Percentiles rank a stretch among this genome's conserved stretches.
These are phyloP conservation scores for Pleomassaria siparia DNA, from an alignment of 2,329 filamentous ascomycete genomes.

Conservation along the genomic window DNA sequence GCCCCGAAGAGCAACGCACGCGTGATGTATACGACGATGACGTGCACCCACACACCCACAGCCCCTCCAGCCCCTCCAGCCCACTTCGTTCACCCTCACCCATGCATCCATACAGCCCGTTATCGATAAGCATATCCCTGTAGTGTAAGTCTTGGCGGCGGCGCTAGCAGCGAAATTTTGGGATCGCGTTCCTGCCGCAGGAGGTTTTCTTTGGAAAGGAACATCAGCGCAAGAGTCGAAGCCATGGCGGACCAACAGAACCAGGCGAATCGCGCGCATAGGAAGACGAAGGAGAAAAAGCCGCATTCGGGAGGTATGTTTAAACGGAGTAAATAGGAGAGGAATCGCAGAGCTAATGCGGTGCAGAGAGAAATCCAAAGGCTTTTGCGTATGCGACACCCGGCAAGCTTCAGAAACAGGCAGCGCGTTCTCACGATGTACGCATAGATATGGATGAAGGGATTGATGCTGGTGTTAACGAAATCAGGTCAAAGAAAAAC, in stretches of 20 bases:
- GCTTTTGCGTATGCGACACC: constrained; percentile 84
- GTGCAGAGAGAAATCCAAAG: constrained; percentile 76
- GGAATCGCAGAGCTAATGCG: constrained; percentile 10
- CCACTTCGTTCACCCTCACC: constrained; percentile 3
- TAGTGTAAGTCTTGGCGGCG: constrained; percentile 23
- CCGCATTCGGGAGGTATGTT: constrained; percentile 62
- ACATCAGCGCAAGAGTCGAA: too few relatives aligned
- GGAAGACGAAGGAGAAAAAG: constrained; percentile 88
- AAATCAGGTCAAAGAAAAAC: constrained; percentile 83
- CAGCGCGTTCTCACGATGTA: constrained; percentile 72
- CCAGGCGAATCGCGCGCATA: constrained; percentile 82
- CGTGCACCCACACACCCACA: too few relatives aligned
- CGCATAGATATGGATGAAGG: neutral
- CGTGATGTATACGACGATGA: constrained; percentile 8
- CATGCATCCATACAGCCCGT: constrained; percentile 7
- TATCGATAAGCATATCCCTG: constrained; percentile 41
- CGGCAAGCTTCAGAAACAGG: constrained; percentile 75
- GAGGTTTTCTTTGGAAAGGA: too few relatives aligned
- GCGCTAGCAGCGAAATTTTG: constrained; percentile 37
- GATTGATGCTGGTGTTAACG: constrained; percentile 15
- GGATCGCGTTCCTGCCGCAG: neutral
- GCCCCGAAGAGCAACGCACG: neutral
- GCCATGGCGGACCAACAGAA: constrained; percentile 42
- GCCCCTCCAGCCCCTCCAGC: neutral
- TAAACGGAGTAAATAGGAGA: neutral